Evolutionary conservation across 768 basidiomycete species (phyloP).

Genomic region (Xerocomellus amylosporus): DNA sequence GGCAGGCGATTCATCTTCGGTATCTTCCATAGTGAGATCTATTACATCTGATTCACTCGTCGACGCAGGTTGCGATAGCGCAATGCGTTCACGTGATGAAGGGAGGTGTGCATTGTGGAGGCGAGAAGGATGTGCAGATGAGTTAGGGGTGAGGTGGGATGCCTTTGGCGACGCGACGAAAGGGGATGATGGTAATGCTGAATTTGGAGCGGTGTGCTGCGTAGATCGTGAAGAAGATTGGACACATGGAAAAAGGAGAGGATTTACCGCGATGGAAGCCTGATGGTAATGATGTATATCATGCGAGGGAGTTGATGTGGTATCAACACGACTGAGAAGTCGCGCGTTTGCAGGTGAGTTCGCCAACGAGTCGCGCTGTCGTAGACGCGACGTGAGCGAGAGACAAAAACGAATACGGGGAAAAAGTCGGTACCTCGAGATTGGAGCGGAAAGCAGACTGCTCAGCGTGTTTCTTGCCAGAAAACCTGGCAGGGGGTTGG

Average conservation of each 20-base stretch:
- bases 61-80: neutral
- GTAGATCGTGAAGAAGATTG: conserved; percentile 1
- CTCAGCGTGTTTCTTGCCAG: conserved; percentile 9
- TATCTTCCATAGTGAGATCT: conserved; percentile 25
- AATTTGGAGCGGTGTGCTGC: conserved; percentile 6
- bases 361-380: conserved; percentile 15
- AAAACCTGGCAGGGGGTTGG: neutral
- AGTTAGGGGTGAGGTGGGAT: conserved; percentile 2
- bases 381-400: conserved; percentile 1
- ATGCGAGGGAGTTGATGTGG: conserved; percentile 5
- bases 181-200: neutral
- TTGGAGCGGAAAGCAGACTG: neutral
- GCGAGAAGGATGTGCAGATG: conserved; percentile 7
- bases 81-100: neutral
- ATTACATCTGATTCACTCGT: conserved; percentile 11
- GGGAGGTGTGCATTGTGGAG: neutral
- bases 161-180: neutral
- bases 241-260: neutral
- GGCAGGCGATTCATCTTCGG: conserved; percentile 17
- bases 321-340: conserved; percentile 6
- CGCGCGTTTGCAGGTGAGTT: conserved; percentile 2
- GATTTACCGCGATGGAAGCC: conserved; percentile 15
- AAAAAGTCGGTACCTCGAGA: conserved; percentile 13
- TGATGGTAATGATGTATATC: conserved; percentile 3
- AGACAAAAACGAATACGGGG: neutral